A percentile compares a stretch with the other conserved stretches of the same genome.
Evolutionary conservation across 495 filamentous ascomycete genomes (phyloP).

Genomic region (Neurospora tetraspora): DNA sequence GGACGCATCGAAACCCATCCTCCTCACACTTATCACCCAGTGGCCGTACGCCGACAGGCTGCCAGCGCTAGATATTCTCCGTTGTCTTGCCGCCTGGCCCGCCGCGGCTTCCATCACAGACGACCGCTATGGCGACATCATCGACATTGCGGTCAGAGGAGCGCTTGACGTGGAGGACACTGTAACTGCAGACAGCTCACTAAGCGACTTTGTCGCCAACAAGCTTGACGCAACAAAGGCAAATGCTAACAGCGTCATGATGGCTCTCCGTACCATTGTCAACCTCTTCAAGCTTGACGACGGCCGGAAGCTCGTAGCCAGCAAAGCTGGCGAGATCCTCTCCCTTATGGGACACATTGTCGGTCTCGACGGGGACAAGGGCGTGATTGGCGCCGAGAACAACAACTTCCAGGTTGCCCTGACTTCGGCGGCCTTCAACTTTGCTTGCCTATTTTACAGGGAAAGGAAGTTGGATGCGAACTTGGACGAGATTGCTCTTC

Average conservation of each 20-base stretch:
- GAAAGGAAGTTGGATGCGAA: conserved; percentile 5
- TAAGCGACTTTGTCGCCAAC: conserved; percentile 7
- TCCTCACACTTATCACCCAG: conserved; percentile 55
- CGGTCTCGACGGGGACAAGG: conserved; percentile 35
- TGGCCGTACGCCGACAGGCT: conserved; percentile 76
- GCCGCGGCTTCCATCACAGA: conserved; percentile 44
- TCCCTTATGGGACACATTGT: conserved; percentile 31
- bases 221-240: conserved; percentile 4
- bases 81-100: conserved; percentile 62
- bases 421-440: conserved; percentile 79
- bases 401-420: conserved; percentile 74
- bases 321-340: conserved; percentile 46
- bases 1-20: conserved; percentile 41
- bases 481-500: conserved; percentile 5
- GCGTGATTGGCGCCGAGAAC: conserved; percentile 49
- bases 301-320: conserved; percentile 53
- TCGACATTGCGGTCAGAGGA: conserved; percentile 30
- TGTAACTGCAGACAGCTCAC: conserved; percentile 25
- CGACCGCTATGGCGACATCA: conserved; percentile 34
- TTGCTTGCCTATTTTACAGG: conserved; percentile 49
- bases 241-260: conserved; percentile 70
- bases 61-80: conserved; percentile 76
- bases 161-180: conserved; percentile 35
- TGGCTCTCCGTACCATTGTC: conserved; percentile 68
- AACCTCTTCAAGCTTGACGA: conserved; percentile 74